These are phyloP conservation scores for Chlorella sp. DNA, from an alignment of 139 green algal genomes.

Conservation along the genomic window DNA sequence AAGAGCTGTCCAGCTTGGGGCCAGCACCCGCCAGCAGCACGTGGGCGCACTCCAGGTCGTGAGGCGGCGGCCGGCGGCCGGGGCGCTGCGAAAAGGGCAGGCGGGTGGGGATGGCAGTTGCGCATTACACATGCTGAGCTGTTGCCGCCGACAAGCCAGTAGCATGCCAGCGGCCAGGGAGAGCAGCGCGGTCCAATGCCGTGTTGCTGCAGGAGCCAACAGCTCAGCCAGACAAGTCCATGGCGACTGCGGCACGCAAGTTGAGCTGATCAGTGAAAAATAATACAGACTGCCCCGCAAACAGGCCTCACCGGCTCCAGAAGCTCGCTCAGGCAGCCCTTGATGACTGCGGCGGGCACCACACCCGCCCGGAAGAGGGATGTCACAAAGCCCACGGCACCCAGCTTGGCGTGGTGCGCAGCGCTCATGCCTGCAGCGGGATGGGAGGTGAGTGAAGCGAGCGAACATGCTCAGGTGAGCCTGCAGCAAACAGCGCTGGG, in stretches of 20 bases:
- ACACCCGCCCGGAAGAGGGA: neutral
- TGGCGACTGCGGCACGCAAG: too few species aligned
- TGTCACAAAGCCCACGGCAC: neutral
- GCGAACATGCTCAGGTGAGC: too few species aligned
- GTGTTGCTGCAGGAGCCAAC: too few species aligned
- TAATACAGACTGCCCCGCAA: too few species aligned
- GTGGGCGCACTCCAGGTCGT: slow-evolving; percentile 14
- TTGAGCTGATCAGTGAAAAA: too few species aligned
- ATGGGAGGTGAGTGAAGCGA: too few species aligned
- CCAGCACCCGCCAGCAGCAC: slow-evolving; percentile 1
- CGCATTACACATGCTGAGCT: too few species aligned
- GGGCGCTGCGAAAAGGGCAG: neutral
- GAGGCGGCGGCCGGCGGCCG: neutral
- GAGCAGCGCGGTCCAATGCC: too few species aligned
- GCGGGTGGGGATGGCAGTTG: neutral
- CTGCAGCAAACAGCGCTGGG: too few species aligned
- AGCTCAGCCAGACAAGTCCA: too few species aligned
- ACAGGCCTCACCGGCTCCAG: neutral
- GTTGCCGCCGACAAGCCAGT: too few species aligned
- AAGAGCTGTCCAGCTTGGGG: neutral
- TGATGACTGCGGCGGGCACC: neutral
- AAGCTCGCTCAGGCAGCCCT: slow-evolving; percentile 5
- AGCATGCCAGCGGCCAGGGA: too few species aligned
- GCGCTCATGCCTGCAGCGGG: slow-evolving; percentile 2
- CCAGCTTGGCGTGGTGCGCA: neutral